phyloP scores from a whole-genome alignment of 2,329 filamentous ascomycete genomes.

The Aspergillus awamori region DNA sequence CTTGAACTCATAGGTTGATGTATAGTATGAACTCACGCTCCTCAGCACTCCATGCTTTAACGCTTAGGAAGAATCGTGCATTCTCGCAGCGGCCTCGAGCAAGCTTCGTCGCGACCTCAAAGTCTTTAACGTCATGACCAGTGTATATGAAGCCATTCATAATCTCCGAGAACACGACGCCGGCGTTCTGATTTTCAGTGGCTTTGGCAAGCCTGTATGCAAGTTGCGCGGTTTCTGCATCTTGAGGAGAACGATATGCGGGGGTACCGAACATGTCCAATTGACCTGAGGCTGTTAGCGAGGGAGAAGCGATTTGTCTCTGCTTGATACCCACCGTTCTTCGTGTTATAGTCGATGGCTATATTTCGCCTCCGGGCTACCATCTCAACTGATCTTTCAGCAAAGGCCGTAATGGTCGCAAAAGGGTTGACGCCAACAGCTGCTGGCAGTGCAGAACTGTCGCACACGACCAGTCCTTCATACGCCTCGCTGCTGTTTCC shows the following conservation, averaged over 20 bases:
- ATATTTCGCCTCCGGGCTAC: conserved; percentile 50
- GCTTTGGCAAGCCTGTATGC: not conserved
- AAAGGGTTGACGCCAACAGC: conserved; percentile 61
- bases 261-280: conserved; percentile 13
- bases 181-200: conserved; percentile 7
- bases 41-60: conserved; percentile 6
- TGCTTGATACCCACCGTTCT: conserved; percentile 11
- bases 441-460: conserved; percentile 62
- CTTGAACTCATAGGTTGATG: not conserved
- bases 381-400: conserved; percentile 63
- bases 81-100: conserved; percentile 2
- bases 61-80: conserved; percentile 6
- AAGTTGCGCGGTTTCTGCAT: not conserved
- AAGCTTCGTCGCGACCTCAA: conserved; percentile 2
- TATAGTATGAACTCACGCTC: not conserved
- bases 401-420: conserved; percentile 69
- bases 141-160: conserved; percentile 4
- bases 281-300: not conserved
- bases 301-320: not conserved
- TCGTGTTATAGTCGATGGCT: conserved; percentile 43
- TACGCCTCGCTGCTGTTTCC: conserved; percentile 57
- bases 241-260: not conserved
- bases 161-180: conserved; percentile 5
- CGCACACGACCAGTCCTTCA: conserved; percentile 62
- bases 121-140: not conserved